Evolutionary conservation across 345 rosid genomes (phyloP), one percentile per base, ranked within the genome.

Genomic region (Populus davidiana): DNA sequence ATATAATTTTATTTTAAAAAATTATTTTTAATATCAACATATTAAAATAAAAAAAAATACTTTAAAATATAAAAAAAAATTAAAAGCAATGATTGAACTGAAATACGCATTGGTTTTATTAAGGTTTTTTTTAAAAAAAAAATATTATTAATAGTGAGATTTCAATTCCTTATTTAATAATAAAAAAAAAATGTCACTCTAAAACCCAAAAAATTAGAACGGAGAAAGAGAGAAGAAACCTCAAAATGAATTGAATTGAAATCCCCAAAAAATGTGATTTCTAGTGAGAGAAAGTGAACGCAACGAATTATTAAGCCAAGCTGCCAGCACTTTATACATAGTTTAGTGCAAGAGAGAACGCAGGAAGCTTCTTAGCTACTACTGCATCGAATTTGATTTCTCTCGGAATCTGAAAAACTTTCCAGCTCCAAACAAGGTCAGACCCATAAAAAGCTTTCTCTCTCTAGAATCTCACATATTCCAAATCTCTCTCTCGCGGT

Each of bases 341-440:
- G 71, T 75, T 75, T 61, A 66, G 68, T 75, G 71, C 77, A 31
- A 61, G 69, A 70, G 70, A 70, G 49, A 33, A 38, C n/a, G 41
- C 67, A 14, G 25, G 56, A 50, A 61, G 67, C 63, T 59, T 23
- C 54, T 16, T 8, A 67, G 77, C 43, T 13, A 47, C 66, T 41
- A 79, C 72, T 73, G 33, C 68, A 41, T 67, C 44, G 67, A 33
- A 36, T 66, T 67, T 52, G 74, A 59, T 59, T 56, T 75, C 74
- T 69, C 31, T 8, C 59, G 41, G 49, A 52, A 52, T 75, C 78
- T 75, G 75, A 18, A 23, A 56, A 11, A 21, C 74, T 73, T 77
- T 71, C 78, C 62, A 44, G 67, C 71, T 80, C 69, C 80, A 64
- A 80, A 72, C 85, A 59, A 78, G 87, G 87, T 85, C 65, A 82